Evolutionary conservation across 345 rosid species (phyloP), one percentile per base, ranked within the genome.

Genomic region (Camelina laxa): DNA sequence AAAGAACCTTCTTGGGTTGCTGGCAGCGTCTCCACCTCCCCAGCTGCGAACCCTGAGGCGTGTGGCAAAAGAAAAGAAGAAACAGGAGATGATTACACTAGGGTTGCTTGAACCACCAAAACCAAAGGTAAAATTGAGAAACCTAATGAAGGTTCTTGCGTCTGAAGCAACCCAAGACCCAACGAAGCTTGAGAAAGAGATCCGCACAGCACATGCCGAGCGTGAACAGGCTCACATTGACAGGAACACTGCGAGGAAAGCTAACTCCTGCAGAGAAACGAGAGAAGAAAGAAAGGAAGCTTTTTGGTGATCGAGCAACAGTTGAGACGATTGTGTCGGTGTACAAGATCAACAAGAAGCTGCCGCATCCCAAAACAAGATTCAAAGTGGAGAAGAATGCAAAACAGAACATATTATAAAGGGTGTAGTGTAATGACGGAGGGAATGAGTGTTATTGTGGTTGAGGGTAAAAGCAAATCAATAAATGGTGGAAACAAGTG

Each of bases 181-280:
- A 12, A 91, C 97, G 31, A 85, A 82, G 80, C 96, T 94, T 47
- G 98, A 91, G 75, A 91, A 76, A 84, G 95, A 94, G 83, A 84
- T 94, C 62, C 89, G 90, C 7, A 87, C 79, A 67, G 96, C 91
- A 31, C 97, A 95, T 47, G 95, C 93, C 8, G 95, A 90, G 85
- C 96, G 96, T 61, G 98, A 94, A 72, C 98, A 91, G 65, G 96
- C 97, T 82, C 97, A 94, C 21, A 89, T 84, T 3, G 98, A 94
- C 50, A 80, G 97, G 80, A 91, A 91, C 66, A 76, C 84, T 33
- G 92, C 97, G 14, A 81, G 97, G 54, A 27, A 94, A 91, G 84
- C 93, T 94, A 54, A 91, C 97, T 55, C 96, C 95, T 7, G 87
- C 87, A 6, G 98, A 94, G 83, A 85, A 85, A 10, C 89, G 95